These are phyloP conservation scores for Aspergillaceae sp. DNA, from an alignment of 2,329 filamentous ascomycete species.

Conservation along the genomic window DNA sequence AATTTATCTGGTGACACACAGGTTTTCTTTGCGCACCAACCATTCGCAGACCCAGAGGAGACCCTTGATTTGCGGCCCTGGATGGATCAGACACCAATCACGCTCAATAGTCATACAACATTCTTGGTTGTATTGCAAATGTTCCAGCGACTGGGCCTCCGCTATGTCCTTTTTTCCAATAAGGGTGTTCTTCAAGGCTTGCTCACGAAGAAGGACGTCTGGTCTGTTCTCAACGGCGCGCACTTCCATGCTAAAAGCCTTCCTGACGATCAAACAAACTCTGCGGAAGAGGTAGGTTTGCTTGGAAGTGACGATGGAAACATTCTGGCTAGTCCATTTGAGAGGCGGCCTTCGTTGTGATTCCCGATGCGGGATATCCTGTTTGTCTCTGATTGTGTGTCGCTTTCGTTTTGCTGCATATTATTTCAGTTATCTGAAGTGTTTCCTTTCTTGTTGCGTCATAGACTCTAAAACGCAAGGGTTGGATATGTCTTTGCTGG, in stretches of 20 bases:
- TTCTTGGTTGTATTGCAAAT: constrained; percentile 83
- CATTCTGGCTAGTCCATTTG: constrained; percentile 24
- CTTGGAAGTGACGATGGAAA: constrained; percentile 26
- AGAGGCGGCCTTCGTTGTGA: constrained; percentile 24
- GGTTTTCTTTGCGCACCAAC: constrained; percentile 75
- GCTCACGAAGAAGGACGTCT: constrained; percentile 95
- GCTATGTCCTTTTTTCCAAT: constrained; percentile 83
- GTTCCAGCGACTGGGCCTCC: constrained; percentile 87
- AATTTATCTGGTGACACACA: constrained; percentile 62
- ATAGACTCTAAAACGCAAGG: too few species aligned
- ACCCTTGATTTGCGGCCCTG: constrained; percentile 86
- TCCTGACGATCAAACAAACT: constrained; percentile 16
- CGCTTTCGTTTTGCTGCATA: neutral
- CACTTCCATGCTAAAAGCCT: constrained; percentile 43
- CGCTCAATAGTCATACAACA: constrained; percentile 64
- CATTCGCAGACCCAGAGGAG: constrained; percentile 64
- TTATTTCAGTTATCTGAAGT: neutral
- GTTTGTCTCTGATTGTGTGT: neutral
- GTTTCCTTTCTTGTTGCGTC: neutral
- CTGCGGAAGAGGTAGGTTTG: constrained; percentile 30
- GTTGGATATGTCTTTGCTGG: too few species aligned
- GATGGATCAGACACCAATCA: constrained; percentile 99
- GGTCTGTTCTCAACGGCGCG: constrained; percentile 78
- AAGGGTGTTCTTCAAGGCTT: constrained; percentile 73
- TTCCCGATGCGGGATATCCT: neutral